A percentile compares a stretch with the other conserved stretches of the same genome.
Evolutionary conservation across 345 rosid species (phyloP).

Genomic region (Dovyalis caffra): DNA sequence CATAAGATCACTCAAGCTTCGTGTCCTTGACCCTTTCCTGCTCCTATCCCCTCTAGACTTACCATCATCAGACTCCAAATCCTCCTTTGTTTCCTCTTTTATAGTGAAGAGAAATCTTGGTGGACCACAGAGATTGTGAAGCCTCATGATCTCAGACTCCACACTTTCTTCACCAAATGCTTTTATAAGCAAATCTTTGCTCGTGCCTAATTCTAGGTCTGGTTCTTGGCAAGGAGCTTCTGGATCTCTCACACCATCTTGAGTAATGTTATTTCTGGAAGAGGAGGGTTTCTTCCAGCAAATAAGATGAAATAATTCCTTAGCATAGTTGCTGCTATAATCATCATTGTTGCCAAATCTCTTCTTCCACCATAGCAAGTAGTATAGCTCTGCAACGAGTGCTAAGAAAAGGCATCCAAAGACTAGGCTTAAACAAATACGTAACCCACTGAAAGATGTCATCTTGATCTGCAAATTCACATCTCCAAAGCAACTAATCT

Average conservation of each 20-base stretch:
- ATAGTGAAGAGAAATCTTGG: conserved; percentile 95
- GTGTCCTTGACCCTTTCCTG: conserved; percentile 62
- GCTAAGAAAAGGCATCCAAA: conserved; percentile 75
- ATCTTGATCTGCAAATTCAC: conserved; percentile 47
- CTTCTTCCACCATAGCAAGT: conserved; percentile 86
- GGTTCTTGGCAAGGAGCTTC: conserved; percentile 21
- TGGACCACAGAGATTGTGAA: conserved; percentile 76
- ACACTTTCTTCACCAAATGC: conserved; percentile 50
- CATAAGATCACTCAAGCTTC: conserved; percentile 71
- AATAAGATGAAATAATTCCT: conserved; percentile 55
- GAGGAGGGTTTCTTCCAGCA: conserved; percentile 57
- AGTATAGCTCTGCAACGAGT: conserved; percentile 65
- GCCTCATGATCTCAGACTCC: conserved; percentile 88
- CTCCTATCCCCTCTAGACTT: conserved; percentile 54
- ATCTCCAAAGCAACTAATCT: conserved; percentile 32
- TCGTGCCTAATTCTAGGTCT: conserved; percentile 58
- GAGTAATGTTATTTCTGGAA: conserved; percentile 25
- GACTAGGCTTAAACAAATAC: conserved; percentile 62
- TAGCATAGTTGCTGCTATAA: conserved; percentile 46
- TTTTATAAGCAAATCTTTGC: conserved; percentile 54
- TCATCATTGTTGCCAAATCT: conserved; percentile 39
- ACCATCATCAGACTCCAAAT: conserved; percentile 90
- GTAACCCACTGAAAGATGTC: conserved; percentile 64
- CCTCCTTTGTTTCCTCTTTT: conserved; percentile 91
- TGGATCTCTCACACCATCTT: conserved; percentile 19